A percentile compares a stretch with the other conserved stretches of the same genome.
Evolutionary conservation across 2,329 filamentous ascomycete species (phyloP).

Genomic region (Hypoxylon sp.): DNA sequence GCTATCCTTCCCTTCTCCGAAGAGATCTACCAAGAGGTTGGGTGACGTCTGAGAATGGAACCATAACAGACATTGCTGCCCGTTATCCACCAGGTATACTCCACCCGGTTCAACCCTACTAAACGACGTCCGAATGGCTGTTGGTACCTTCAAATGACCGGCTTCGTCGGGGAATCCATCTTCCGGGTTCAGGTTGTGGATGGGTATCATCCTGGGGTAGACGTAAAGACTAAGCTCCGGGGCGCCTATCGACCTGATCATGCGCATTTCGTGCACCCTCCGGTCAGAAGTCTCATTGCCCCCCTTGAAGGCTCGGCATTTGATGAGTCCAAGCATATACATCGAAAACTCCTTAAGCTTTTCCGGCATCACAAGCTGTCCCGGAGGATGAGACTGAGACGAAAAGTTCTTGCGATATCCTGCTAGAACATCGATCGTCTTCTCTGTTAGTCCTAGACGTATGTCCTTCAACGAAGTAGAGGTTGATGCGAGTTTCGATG

Average conservation of each 20-base stretch:
- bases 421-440: slow-evolving; percentile 90
- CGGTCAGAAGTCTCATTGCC: slow-evolving; percentile 92
- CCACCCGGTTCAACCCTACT: slow-evolving; percentile 90
- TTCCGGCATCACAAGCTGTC: slow-evolving; percentile 94
- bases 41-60: slow-evolving; percentile 92
- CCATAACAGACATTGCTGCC: slow-evolving; percentile 92
- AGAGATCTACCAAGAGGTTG: slow-evolving; percentile 89
- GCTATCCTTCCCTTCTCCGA: slow-evolving; percentile 78
- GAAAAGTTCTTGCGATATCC: slow-evolving; percentile 94
- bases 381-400: slow-evolving; percentile 82
- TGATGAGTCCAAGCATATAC: slow-evolving; percentile 91
- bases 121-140: slow-evolving; percentile 84
- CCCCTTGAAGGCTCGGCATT: slow-evolving; percentile 92
- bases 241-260: slow-evolving; percentile 88
- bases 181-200: slow-evolving; percentile 88
- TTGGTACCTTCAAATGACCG: slow-evolving; percentile 87
- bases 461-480: slow-evolving; percentile 86
- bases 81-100: slow-evolving; percentile 94
- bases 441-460: slow-evolving; percentile 84
- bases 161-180: slow-evolving; percentile 93
- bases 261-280: slow-evolving; percentile 88
- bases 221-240: slow-evolving; percentile 90
- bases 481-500: slow-evolving; percentile 79
- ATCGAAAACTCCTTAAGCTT: slow-evolving; percentile 96
- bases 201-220: slow-evolving; percentile 90